Evolutionary conservation across 257 asterid species (phyloP).

Genomic region (Plantago ovata): DNA sequence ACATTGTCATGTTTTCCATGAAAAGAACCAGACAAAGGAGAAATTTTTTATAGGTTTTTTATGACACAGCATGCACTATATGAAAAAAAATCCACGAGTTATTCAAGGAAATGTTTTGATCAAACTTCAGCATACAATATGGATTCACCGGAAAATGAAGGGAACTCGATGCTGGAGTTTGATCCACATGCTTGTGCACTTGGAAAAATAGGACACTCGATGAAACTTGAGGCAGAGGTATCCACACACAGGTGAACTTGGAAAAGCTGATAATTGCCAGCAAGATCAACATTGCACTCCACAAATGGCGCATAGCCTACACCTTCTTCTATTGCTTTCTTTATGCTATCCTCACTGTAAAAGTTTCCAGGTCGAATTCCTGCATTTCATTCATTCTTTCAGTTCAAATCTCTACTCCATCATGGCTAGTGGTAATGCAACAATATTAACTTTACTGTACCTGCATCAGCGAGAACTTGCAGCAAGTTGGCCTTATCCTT

Average conservation of each 20-base stretch:
- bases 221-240: conserved; percentile 44
- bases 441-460: no score
- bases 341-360: conserved; percentile 36
- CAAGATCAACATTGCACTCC: conserved; percentile 58
- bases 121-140: conserved; percentile 22
- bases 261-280: conserved; percentile 45
- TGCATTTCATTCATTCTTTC: conserved; percentile 11
- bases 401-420: not conserved
- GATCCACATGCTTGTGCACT: conserved; percentile 49
- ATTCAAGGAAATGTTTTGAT: not conserved
- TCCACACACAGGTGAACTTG: conserved; percentile 70
- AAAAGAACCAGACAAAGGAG: no score
- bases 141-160: conserved; percentile 35
- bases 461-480: no score
- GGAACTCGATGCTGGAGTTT: conserved; percentile 46
- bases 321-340: conserved; percentile 44
- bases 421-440: no score
- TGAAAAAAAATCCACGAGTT: not conserved
- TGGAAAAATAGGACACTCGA: conserved; percentile 54
- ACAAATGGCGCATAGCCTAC: conserved; percentile 49
- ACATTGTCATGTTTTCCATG: no score
- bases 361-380: conserved; percentile 48
- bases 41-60: not conserved
- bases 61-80: not conserved
- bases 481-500: no score